phyloP scores from a whole-genome alignment of 768 basidiomycete species.

The Boletus sensibilis region DNA sequence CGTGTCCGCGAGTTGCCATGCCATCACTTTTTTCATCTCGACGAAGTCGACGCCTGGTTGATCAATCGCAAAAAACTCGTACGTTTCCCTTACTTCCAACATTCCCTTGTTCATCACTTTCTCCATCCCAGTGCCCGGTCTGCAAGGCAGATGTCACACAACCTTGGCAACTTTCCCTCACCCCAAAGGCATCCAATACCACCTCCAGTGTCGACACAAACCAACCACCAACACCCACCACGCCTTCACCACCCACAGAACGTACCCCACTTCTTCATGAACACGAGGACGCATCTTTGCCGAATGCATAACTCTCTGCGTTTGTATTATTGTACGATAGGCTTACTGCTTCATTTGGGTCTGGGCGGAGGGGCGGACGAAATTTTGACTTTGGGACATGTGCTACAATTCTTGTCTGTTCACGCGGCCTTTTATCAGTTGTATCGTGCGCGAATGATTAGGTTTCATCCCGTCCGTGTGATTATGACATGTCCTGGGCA shows the following conservation, averaged over 20 bases:
- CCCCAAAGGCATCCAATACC: slow-evolving; percentile 10
- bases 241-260: slow-evolving; percentile 26
- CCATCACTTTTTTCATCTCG: slow-evolving; percentile 91
- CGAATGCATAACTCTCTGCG: slow-evolving; percentile 9
- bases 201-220: slow-evolving; percentile 2
- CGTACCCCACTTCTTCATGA: slow-evolving; percentile 35
- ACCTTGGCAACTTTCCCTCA: slow-evolving; percentile 37
- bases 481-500: not conserved
- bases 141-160: slow-evolving; percentile 92
- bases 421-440: slow-evolving; percentile 19
- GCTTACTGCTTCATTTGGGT: slow-evolving; percentile 6
- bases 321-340: slow-evolving; percentile 29
- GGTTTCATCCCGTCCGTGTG: slow-evolving; percentile 17
- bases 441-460: slow-evolving; percentile 13
- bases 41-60: slow-evolving; percentile 91
- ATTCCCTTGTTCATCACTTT: slow-evolving; percentile 6
- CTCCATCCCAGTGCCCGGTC: slow-evolving; percentile 68
- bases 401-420: slow-evolving; percentile 5
- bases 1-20: slow-evolving; percentile 90
- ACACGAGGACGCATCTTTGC: slow-evolving; percentile 11
- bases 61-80: slow-evolving; percentile 92
- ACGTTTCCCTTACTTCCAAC: slow-evolving; percentile 30
- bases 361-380: not conserved
- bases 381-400: slow-evolving; percentile 9
- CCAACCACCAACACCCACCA: slow-evolving; percentile 10